Evolutionary conservation across 1,284 basidiomycete genomes (phyloP).

Genomic region (Pseudozyma pruni): DNA sequence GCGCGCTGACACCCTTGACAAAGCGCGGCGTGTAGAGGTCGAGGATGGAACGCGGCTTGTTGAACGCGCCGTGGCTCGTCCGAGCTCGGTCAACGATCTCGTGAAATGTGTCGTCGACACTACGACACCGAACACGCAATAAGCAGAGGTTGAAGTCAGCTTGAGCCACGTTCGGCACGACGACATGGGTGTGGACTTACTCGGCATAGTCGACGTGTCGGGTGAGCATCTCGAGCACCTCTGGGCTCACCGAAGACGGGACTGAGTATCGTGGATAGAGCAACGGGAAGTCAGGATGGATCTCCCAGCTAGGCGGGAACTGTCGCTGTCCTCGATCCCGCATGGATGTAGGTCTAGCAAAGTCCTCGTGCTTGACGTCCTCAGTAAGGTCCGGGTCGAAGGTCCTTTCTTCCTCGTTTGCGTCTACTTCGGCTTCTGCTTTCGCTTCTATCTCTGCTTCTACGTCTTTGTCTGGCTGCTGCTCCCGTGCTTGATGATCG

Average conservation of each 20-base stretch:
- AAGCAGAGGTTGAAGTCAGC: too few species aligned
- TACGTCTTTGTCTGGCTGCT: too few species aligned
- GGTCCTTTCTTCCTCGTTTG: constrained; percentile 1
- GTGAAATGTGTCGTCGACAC: constrained; percentile 16
- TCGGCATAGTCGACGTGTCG: constrained; percentile 8
- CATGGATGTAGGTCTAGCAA: too few species aligned
- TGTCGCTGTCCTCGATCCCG: constrained; percentile 9
- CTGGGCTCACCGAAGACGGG: constrained; percentile 39
- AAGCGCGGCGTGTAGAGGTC: constrained; percentile 59
- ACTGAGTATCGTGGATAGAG: constrained; percentile 45
- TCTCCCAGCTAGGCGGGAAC: constrained; percentile 25
- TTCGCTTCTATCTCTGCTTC: background rate
- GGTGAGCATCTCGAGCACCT: constrained; percentile 32
- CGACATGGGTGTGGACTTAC: too few species aligned
- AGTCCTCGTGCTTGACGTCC: too few species aligned
- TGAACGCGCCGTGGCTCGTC: constrained; percentile 28
- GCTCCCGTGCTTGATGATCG: too few species aligned
- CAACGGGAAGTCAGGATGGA: constrained; percentile 29
- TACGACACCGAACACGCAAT: too few species aligned
- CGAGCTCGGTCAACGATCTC: constrained; percentile 24
- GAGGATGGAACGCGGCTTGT: constrained; percentile 38
- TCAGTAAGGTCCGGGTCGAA: background rate
- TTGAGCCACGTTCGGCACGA: too few species aligned
- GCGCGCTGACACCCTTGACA: constrained; percentile 26
- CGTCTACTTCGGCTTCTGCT: background rate